Conservation (phyloP, 2,329 filamentous ascomycete species). For the Stemphylium beticola region DNA sequence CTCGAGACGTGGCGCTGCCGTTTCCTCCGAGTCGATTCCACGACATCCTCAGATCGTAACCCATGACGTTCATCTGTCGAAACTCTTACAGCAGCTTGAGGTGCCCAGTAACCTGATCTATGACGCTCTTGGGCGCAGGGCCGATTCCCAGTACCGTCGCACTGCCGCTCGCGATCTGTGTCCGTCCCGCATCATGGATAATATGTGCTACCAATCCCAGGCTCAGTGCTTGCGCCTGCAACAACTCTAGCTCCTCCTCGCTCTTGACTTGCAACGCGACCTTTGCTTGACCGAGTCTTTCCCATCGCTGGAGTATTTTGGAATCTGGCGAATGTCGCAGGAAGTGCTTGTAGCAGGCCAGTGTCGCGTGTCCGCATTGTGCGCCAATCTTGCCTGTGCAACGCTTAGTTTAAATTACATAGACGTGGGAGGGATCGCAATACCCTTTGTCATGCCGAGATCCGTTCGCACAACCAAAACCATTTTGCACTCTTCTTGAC, state of each 20-base stretch:
- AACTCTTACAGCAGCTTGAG: constrained; percentile 76
- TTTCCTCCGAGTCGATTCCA: neutral
- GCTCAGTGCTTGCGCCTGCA: constrained; percentile 81
- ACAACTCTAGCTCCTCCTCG: constrained; percentile 77
- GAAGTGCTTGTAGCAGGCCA: constrained; percentile 94
- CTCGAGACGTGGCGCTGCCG: neutral
- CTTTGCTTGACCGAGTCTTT: constrained; percentile 85
- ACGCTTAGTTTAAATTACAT: neutral
- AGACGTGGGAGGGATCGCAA: neutral
- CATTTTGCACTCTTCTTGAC: constrained; percentile 86
- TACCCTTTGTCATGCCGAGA: constrained; percentile 96
- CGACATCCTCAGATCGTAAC: neutral
- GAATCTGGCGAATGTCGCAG: constrained; percentile 61
- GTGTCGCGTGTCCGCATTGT: constrained; percentile 92
- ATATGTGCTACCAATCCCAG: constrained; percentile 87
- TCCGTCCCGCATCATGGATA: constrained; percentile 93
- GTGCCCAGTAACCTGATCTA: constrained; percentile 84
- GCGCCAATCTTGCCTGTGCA: constrained; percentile 89
- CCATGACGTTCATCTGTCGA: neutral
- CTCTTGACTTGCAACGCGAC: constrained; percentile 88
- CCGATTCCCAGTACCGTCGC: constrained; percentile 83
- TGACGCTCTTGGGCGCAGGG: constrained; percentile 79
- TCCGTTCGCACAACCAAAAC: constrained; percentile 92
- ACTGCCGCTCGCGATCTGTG: constrained; percentile 93
- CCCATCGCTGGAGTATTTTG: constrained; percentile 80